Percentiles rank a stretch among this genome's conserved stretches.
These are phyloP conservation scores for Wickerhamiella kurtzmanii DNA, from an alignment of 805 yeast species.

Conservation along the genomic window DNA sequence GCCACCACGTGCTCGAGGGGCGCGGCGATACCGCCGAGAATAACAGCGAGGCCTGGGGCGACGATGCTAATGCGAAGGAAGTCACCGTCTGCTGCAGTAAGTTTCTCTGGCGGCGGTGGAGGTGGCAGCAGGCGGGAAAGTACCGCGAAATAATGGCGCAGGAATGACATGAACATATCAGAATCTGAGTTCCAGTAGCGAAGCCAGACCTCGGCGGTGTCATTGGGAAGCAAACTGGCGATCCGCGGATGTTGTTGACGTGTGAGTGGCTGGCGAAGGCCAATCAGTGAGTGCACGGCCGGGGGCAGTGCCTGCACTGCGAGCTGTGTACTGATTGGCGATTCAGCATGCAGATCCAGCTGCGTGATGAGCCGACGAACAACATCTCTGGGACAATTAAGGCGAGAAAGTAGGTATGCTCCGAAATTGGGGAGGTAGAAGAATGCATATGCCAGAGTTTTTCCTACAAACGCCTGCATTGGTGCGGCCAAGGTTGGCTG, in stretches of 20 bases:
- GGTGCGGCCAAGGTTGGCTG: conserved; percentile 42
- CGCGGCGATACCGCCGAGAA: conserved; percentile 20
- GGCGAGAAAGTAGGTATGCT: conserved; percentile 27
- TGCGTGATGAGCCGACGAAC: conserved; percentile 19
- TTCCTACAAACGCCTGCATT: conserved; percentile 53
- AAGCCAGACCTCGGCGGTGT: conserved; percentile 19
- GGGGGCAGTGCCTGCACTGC: conserved; percentile 17
- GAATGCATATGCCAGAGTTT: conserved; percentile 52
- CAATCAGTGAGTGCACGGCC: conserved; percentile 20
- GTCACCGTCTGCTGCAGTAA: conserved; percentile 2
- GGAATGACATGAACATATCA: conserved; percentile 29
- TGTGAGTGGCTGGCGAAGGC: conserved; percentile 4
- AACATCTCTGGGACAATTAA: conserved; percentile 20
- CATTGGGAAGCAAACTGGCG: not conserved
- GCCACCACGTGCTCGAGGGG: conserved; percentile 16
- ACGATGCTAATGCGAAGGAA: conserved; percentile 14
- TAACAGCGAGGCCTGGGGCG: conserved; percentile 24
- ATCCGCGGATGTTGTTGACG: not conserved
- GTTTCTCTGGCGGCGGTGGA: conserved; percentile 13
- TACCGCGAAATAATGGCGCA: conserved; percentile 25
- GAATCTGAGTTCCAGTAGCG: conserved; percentile 27
- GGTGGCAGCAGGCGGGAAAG: conserved; percentile 14
- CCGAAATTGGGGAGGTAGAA: conserved; percentile 43
- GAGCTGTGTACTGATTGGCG: conserved; percentile 1
- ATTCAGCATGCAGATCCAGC: conserved; percentile 1